These are phyloP conservation scores for Flaveria ramosissima DNA, from an alignment of 129 eudicot species.

Conservation along the genomic window DNA sequence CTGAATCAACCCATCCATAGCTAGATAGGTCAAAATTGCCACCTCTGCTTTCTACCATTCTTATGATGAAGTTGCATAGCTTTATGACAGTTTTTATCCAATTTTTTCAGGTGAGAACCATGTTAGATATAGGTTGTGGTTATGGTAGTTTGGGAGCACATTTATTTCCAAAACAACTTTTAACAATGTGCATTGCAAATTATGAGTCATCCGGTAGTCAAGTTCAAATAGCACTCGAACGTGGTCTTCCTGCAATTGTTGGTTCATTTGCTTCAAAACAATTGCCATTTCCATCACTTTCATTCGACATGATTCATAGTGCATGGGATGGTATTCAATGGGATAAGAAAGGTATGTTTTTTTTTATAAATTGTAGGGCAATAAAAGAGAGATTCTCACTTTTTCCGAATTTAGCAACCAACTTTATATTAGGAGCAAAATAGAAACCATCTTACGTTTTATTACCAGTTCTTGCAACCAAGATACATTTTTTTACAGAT, in stretches of 20 bases:
- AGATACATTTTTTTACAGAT: not conserved
- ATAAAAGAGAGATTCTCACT: not conserved
- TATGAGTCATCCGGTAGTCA: conserved; percentile 98
- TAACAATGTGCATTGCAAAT: conserved; percentile 92
- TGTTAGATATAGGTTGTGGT: conserved; percentile 95
- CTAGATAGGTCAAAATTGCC: no score
- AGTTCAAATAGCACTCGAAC: conserved; percentile 92
- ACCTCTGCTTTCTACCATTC: no score
- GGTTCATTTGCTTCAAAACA: conserved; percentile 81
- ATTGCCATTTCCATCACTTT: conserved; percentile 86
- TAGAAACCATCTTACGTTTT: not conserved
- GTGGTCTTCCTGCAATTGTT: conserved; percentile 98
- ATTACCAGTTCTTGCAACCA: not conserved
- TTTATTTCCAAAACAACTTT: conserved; percentile 64
- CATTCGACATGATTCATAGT: conserved; percentile 95
- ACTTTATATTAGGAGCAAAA: not conserved
- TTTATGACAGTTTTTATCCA: not conserved
- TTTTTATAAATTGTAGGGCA: no score
- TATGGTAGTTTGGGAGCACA: conserved; percentile 98
- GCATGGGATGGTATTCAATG: conserved; percentile 82
- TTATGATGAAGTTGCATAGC: conserved; percentile 6
- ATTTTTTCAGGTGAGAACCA: conserved; percentile 73
- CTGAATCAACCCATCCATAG: no score
- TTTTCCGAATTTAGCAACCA: not conserved
- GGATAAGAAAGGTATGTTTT: conserved; percentile 68